These are phyloP conservation scores for Shiraia sp. DNA, from an alignment of 2,329 filamentous ascomycete genomes.

Conservation along the genomic window DNA sequence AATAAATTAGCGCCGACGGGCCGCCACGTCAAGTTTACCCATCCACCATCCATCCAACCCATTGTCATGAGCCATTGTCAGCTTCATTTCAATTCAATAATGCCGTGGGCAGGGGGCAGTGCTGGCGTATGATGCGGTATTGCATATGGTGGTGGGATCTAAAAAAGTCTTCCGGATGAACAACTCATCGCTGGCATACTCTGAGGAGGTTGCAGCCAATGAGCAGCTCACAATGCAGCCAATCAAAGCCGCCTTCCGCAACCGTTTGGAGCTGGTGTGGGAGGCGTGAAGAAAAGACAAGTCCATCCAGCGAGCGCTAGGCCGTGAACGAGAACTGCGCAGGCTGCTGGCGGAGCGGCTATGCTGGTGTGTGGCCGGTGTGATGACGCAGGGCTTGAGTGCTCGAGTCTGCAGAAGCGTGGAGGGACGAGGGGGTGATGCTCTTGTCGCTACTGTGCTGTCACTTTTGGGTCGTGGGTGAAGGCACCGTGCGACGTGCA, in stretches of 20 bases:
- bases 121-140: conserved; percentile 25
- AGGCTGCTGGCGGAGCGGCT: too few relatives aligned
- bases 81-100: conserved; percentile 36
- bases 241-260: conserved; percentile 15
- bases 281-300: conserved; percentile 1
- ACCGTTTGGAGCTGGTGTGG: conserved; percentile 5
- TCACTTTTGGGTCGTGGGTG: conserved; percentile 11
- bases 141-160: conserved; percentile 23
- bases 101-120: conserved; percentile 2
- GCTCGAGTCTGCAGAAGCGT: conserved; percentile 5
- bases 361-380: conserved; percentile 4
- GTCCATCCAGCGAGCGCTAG: conserved; percentile 13
- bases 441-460: conserved; percentile 23
- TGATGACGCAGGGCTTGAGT: conserved; percentile 25
- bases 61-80: conserved; percentile 7
- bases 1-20: conserved; percentile 12
- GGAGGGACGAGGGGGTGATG: conserved; percentile 21
- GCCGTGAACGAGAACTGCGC: conserved; percentile 22
- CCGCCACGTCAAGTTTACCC: conserved; percentile 16
- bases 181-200: conserved; percentile 39
- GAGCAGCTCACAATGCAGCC: conserved; percentile 15
- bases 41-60: too few relatives aligned
- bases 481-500: conserved; percentile 31
- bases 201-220: too few relatives aligned
- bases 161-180: conserved; percentile 19